phyloP scores from a whole-genome alignment of 495 filamentous ascomycete species.

The Hypoxylon lenormandii region DNA sequence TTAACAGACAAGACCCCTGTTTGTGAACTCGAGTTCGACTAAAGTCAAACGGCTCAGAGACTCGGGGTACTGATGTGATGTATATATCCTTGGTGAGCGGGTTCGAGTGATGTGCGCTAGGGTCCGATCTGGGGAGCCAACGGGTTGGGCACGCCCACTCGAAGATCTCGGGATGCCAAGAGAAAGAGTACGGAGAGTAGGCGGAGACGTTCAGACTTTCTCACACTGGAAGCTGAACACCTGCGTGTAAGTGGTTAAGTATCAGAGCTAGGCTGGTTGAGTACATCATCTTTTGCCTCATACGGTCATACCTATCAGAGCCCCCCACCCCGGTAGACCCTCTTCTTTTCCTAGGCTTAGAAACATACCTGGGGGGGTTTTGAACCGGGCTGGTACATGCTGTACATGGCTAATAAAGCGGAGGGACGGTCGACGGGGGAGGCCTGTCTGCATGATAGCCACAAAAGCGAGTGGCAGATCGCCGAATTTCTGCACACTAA shows the following conservation, averaged over 20 bases:
- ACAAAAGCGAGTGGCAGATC: constrained; percentile 39
- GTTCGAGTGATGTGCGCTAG: constrained; percentile 43
- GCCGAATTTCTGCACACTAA: constrained; percentile 33
- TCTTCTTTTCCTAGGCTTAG: constrained; percentile 34
- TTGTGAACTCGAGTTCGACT: constrained; percentile 14
- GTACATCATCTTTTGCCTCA: constrained; percentile 46
- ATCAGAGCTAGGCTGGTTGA: constrained; percentile 40
- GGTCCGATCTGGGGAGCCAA: constrained; percentile 44
- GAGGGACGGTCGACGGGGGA: constrained; percentile 25
- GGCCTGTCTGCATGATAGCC: constrained; percentile 38
- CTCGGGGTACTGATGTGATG: constrained; percentile 31
- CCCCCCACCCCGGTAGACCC: constrained; percentile 38
- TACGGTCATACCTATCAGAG: constrained; percentile 21
- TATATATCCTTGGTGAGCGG: constrained; percentile 40
- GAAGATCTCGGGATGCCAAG: constrained; percentile 45
- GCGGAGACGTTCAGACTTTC: constrained; percentile 37
- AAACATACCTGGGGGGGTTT: constrained; percentile 40
- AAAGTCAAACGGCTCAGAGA: not conserved
- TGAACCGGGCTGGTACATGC: constrained; percentile 30
- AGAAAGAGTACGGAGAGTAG: constrained; percentile 6
- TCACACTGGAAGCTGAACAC: constrained; percentile 40
- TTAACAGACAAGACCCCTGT: constrained; percentile 10
- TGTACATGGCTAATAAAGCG: constrained; percentile 16
- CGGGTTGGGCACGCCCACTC: constrained; percentile 42
- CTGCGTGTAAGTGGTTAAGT: constrained; percentile 45